Evolutionary conservation across 805 yeast genomes (phyloP), one percentile per base, ranked within the genome.

Genomic region (Candida silvatica): DNA sequence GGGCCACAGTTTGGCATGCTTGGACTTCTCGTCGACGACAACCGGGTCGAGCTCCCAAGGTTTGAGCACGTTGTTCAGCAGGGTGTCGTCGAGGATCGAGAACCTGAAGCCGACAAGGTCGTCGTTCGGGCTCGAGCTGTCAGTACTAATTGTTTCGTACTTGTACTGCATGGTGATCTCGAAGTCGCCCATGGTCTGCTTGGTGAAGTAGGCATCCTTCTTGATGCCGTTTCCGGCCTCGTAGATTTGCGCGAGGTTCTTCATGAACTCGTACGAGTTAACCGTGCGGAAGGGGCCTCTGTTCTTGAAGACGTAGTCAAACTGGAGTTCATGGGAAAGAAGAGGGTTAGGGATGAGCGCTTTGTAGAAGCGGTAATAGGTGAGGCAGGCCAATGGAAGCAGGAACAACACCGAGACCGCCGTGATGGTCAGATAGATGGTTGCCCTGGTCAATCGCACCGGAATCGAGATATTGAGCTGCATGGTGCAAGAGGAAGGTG

Each of bases 341-440:
- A 47, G 20, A 1, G 51, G 48, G 3, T 41, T 33, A 1, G 64
- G 62, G 7, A 59, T 43, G 15, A 59, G 39, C 33, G 41, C 40
- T 24, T 47, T 44, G 45, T 56, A 51, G 39, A 59, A 58, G 37
- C 47, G 48, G 27, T 54, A 30, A 39, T 51, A 58, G 15, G 61
- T 38, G 9, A 58, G 25, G 6, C 56, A 27, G 2, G 64, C 58
- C 42, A 56, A 46, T 5, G 64, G 64, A 6, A 58, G 35, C 12
- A 59, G 47, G 8, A 48, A 20, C n/a, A 45, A 32, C 3, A 54
- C 31, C 4, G 58, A 36, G 5, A 40, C 24, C 12, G 27, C 17
- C 11, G 44, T 27, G 17, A 44, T 29, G 1, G 36, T 16, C 7
- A 39, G 22, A 35, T 52, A 49, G 5, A 49, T 28, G 15, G 44